Percentiles rank a stretch among this genome's conserved stretches.
phyloP scores from a whole-genome alignment of 306 rosid species.

The Pyrus communis region DNA sequence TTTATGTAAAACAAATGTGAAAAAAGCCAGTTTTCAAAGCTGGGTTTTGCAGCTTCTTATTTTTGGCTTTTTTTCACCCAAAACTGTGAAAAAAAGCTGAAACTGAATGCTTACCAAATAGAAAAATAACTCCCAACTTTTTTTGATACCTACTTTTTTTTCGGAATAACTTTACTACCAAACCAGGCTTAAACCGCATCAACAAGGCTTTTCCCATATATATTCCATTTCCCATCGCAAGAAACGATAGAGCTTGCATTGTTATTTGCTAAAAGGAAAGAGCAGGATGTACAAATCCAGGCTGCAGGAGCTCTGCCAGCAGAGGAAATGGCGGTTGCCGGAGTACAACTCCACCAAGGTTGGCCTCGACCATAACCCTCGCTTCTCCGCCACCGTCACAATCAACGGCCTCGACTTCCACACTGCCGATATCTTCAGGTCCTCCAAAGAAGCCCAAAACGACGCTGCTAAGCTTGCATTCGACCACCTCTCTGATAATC shows the following conservation, averaged over 20 bases:
- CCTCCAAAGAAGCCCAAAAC: slow-evolving; percentile 46
- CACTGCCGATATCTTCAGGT: background rate
- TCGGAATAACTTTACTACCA: too few species aligned
- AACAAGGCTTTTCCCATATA: too few species aligned
- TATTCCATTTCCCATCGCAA: too few species aligned
- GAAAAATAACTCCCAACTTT: too few species aligned
- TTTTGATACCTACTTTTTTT: too few species aligned
- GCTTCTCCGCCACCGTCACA: slow-evolving; percentile 29
- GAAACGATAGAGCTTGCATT: background rate
- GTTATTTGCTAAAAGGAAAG: background rate
- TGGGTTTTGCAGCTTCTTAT: too few species aligned
- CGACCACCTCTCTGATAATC: slow-evolving; percentile 27
- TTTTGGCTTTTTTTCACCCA: too few species aligned
- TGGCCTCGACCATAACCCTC: slow-evolving; percentile 45
- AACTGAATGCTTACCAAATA: too few species aligned
- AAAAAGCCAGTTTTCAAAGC: too few species aligned
- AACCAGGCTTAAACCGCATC: too few species aligned
- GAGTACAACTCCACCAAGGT: slow-evolving; percentile 23
- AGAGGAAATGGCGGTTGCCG: slow-evolving; percentile 33
- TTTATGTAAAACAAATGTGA: too few species aligned
- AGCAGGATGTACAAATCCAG: slow-evolving; percentile 45
- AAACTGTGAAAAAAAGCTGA: too few species aligned
- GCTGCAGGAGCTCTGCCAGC: slow-evolving; percentile 55
- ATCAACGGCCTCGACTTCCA: slow-evolving; percentile 23
- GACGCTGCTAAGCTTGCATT: slow-evolving; percentile 56